Evolutionary conservation across 805 yeast genomes (phyloP), one percentile per base, ranked within the genome.

Genomic region (Nakazawaea holstii): DNA sequence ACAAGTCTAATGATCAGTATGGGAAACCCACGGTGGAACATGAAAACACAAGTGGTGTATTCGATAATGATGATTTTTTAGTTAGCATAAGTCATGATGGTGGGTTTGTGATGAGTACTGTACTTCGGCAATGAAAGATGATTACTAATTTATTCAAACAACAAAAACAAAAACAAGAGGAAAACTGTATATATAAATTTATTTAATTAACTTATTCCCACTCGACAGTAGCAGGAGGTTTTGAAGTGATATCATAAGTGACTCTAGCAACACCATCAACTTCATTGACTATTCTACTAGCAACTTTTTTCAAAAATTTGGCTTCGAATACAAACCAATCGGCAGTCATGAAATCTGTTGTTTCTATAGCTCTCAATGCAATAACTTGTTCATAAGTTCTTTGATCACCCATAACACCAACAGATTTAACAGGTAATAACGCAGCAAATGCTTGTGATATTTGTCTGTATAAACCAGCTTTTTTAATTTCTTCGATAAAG

Each of bases 381-480:
- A 94, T 94, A 53, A 94, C 99, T 74, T 94, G 99, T 69, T 94
- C 99, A 66, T 94, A 94, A 51, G 97, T 89, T 76, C 99, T 86
- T 77, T 94, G 96, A 71, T 94, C 99, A 65, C 99, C 99, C 97
- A 89, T 88, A 55, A 94, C 99, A 74, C 99, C 99, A 49, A 94
- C 99, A 46, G 97, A 87, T 73, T 90, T 91, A 57, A 94, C 99
- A 14, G 99, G 99, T 62, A 94, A 77, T 59, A 94, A 76, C 55
- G 95, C 90, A 50, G 99, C 99, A 65, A 94, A 94, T 15, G 99
- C 99, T 74, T 94, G 99, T 40, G 97, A 86, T 58, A 94, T 94
- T 62, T 92, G 73, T 64, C 85, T 78, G 75, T 94, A 94, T 59
- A 94, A 73, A 50, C 99, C 99, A 49, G 95, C 96, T 55, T 80